A percentile compares a stretch with the other conserved stretches of the same genome.
Conservation (phyloP, 345 rosid species). For the Orychophragmus violaceus region DNA sequence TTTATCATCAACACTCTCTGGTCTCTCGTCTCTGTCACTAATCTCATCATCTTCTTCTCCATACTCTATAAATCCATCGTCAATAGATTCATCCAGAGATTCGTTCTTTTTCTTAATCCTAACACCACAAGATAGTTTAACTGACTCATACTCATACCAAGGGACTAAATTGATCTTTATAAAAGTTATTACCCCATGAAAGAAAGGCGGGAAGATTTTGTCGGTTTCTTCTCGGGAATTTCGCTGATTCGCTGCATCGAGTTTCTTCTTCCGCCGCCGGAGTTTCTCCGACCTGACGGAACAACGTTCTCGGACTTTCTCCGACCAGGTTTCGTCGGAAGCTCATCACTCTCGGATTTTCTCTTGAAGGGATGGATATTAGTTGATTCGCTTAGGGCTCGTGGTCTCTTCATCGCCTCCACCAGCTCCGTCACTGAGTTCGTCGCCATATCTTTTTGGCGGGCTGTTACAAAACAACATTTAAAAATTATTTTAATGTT, state of each 20-base stretch:
- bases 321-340: slow-evolving; percentile 34
- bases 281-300: slow-evolving; percentile 42
- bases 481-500: neutral
- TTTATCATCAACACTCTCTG: slow-evolving; percentile 72
- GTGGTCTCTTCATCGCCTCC: slow-evolving; percentile 79
- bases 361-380: slow-evolving; percentile 40
- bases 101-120: slow-evolving; percentile 54
- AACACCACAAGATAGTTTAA: neutral
- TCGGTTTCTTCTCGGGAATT: slow-evolving; percentile 56
- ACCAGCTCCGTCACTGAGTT: slow-evolving; percentile 78
- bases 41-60: slow-evolving; percentile 42
- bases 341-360: slow-evolving; percentile 47
- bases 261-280: slow-evolving; percentile 37
- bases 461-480: slow-evolving; percentile 41
- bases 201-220: slow-evolving; percentile 63
- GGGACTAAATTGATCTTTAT: neutral
- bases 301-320: slow-evolving; percentile 53
- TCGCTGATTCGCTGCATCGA: slow-evolving; percentile 80
- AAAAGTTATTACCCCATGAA: slow-evolving; percentile 62
- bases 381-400: slow-evolving; percentile 72
- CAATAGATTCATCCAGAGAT: slow-evolving; percentile 39
- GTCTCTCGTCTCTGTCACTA: slow-evolving; percentile 55
- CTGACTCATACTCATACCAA: neutral
- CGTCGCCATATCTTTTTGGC: slow-evolving; percentile 70
- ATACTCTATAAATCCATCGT: slow-evolving; percentile 31